Percentiles rank a stretch among this genome's conserved stretches.
These are phyloP conservation scores for Pholiota molesta DNA, from an alignment of 768 basidiomycete genomes.

Conservation along the genomic window DNA sequence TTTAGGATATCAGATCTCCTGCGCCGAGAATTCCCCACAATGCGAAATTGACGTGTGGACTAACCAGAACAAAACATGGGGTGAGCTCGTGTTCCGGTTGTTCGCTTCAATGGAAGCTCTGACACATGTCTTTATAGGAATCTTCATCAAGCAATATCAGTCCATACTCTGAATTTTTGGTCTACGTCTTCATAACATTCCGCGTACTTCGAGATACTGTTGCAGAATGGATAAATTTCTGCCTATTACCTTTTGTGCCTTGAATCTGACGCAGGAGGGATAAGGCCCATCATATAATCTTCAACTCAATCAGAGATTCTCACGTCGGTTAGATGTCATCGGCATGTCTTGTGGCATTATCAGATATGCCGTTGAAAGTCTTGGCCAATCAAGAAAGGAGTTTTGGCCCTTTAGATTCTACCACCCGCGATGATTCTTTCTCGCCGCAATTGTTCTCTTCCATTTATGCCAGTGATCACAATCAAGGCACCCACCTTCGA, in stretches of 20 bases:
- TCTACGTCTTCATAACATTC: background rate
- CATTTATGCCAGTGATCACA: background rate
- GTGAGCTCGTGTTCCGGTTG: constrained; percentile 16
- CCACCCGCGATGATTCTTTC: too few species aligned
- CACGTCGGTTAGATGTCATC: too few species aligned
- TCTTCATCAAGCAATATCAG: constrained; percentile 31
- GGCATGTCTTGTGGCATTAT: too few species aligned
- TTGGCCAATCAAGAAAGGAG: too few species aligned
- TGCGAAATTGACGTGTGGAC: constrained; percentile 33
- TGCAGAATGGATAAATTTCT: too few species aligned
- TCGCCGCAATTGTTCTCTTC: too few species aligned
- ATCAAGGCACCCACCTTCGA: background rate
- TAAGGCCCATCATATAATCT: too few species aligned
- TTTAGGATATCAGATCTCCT: constrained; percentile 29
- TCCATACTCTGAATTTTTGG: constrained; percentile 14
- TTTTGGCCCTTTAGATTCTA: too few species aligned
- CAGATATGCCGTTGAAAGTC: too few species aligned
- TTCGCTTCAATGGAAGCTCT: background rate
- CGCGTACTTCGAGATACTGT: background rate
- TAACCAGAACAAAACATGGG: constrained; percentile 33
- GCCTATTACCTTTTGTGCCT: too few species aligned
- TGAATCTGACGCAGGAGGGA: too few species aligned
- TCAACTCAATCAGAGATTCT: too few species aligned
- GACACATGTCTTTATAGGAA: constrained; percentile 17
- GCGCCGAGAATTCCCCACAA: constrained; percentile 19